phyloP scores from a whole-genome alignment of 371 early-diverging fungal genomes.

The Syncephalis fuscata region DNA sequence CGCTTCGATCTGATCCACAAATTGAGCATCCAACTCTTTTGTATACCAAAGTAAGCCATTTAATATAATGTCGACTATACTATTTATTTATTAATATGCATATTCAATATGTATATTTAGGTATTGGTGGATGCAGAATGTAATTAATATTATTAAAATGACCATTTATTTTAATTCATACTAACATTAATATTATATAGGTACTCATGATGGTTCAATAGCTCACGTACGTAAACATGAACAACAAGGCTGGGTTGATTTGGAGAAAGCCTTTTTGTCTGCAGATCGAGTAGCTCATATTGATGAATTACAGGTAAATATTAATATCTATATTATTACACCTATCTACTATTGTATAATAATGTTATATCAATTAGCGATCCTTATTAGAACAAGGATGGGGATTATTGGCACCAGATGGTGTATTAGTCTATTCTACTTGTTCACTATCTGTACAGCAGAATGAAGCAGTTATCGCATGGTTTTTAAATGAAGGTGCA shows the following conservation, averaged over 20 bases:
- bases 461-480: constrained; percentile 60
- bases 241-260: constrained; percentile 48
- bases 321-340: background rate
- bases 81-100: too few relatives aligned
- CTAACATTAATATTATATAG: too few relatives aligned
- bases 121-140: background rate
- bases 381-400: constrained; percentile 48
- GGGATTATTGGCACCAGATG: constrained; percentile 39
- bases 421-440: constrained; percentile 67
- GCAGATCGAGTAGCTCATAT: constrained; percentile 24
- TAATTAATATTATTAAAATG: too few relatives aligned
- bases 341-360: background rate
- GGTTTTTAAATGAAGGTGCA: constrained; percentile 29
- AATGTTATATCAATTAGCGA: constrained; percentile 14
- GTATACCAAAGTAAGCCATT: constrained; percentile 53
- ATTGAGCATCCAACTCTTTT: constrained; percentile 13
- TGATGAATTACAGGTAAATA: constrained; percentile 21
- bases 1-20: constrained; percentile 46
- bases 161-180: too few relatives aligned
- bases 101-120: background rate
- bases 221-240: constrained; percentile 65
- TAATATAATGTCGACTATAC: background rate
- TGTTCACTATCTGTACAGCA: constrained; percentile 56
- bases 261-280: constrained; percentile 44
- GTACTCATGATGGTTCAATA: constrained; percentile 92